Percentiles rank a stretch among this genome's conserved stretches.
These are phyloP conservation scores for Ogataea polymorpha DNA, from an alignment of 805 yeast species.

Conservation along the genomic window DNA sequence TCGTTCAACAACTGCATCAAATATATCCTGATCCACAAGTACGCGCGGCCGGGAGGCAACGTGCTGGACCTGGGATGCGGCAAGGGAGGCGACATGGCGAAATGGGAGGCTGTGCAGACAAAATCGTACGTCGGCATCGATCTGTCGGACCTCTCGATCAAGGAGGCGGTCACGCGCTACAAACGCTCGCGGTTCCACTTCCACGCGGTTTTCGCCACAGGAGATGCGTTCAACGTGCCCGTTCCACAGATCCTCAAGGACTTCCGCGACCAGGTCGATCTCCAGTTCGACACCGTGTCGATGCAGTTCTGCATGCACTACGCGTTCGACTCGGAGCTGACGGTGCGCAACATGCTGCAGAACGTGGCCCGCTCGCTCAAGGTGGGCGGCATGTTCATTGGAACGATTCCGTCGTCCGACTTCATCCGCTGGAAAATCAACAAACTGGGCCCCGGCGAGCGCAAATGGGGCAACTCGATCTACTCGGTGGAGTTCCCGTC, in stretches of 20 bases:
- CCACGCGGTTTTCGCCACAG: slow-evolving; percentile 76
- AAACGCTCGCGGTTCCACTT: slow-evolving; percentile 43
- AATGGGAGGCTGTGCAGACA: slow-evolving; percentile 74
- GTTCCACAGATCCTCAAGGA: slow-evolving; percentile 65
- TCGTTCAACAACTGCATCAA: slow-evolving; percentile 91
- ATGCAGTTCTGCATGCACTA: slow-evolving; percentile 93
- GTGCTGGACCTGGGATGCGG: slow-evolving; percentile 94
- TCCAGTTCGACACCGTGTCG: slow-evolving; percentile 86
- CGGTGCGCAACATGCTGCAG: slow-evolving; percentile 66
- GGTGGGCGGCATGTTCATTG: slow-evolving; percentile 85
- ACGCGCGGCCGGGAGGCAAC: slow-evolving; percentile 49
- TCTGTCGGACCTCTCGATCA: slow-evolving; percentile 82
- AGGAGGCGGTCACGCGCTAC: slow-evolving; percentile 80
- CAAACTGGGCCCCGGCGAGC: slow-evolving; percentile 47
- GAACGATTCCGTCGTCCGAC: slow-evolving; percentile 92
- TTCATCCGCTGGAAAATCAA: slow-evolving; percentile 67
- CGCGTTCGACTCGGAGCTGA: slow-evolving; percentile 84
- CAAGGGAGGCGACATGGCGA: slow-evolving; percentile 94
- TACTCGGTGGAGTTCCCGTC: slow-evolving; percentile 81
- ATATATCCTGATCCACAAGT: slow-evolving; percentile 75
- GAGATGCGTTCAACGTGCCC: slow-evolving; percentile 80
- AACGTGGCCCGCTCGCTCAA: slow-evolving; percentile 75
- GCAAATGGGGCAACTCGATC: slow-evolving; percentile 79
- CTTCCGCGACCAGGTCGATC: slow-evolving; percentile 58
- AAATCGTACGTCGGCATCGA: slow-evolving; percentile 87